phyloP scores from a whole-genome alignment of 1,139 yeast species.

The Tardiomyces depauwii region DNA sequence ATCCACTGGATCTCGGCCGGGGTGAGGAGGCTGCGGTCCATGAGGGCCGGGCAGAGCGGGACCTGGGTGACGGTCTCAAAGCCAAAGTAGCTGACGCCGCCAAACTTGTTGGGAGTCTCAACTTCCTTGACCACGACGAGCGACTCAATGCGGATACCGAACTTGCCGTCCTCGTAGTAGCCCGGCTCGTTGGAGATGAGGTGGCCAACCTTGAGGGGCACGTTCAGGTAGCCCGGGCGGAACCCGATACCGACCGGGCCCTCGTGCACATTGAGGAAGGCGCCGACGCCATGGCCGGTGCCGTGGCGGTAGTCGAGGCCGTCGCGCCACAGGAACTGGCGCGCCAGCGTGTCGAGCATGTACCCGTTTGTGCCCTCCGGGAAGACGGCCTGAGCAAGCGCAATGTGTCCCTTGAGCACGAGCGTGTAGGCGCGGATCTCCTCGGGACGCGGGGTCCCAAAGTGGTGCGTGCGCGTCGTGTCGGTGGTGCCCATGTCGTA shows the following conservation, averaged over 20 bases:
- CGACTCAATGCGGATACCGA: conserved; percentile 90
- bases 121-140: conserved; percentile 50
- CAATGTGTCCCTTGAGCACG: conserved; percentile 86
- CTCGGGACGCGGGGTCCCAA: conserved; percentile 54
- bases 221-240: conserved; percentile 29
- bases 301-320: conserved; percentile 95
- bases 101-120: conserved; percentile 29
- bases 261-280: conserved; percentile 88
- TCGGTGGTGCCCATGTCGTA: conserved; percentile 94
- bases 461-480: conserved; percentile 86
- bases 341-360: conserved; percentile 74
- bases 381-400: conserved; percentile 64
- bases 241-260: conserved; percentile 92
- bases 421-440: conserved; percentile 71
- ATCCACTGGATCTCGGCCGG: conserved; percentile 55
- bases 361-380: conserved; percentile 85
- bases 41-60: conserved; percentile 60
- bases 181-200: conserved; percentile 94
- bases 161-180: conserved; percentile 81
- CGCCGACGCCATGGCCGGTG: conserved; percentile 96
- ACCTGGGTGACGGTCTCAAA: conserved; percentile 81
- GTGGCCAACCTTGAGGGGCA: conserved; percentile 55
- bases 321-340: conserved; percentile 76
- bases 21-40: conserved; percentile 46
- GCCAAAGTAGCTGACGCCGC: conserved; percentile 50